These are phyloP conservation scores for Cryptococcus depauperatus DNA, from an alignment of 1,284 basidiomycete species.

Conservation along the genomic window DNA sequence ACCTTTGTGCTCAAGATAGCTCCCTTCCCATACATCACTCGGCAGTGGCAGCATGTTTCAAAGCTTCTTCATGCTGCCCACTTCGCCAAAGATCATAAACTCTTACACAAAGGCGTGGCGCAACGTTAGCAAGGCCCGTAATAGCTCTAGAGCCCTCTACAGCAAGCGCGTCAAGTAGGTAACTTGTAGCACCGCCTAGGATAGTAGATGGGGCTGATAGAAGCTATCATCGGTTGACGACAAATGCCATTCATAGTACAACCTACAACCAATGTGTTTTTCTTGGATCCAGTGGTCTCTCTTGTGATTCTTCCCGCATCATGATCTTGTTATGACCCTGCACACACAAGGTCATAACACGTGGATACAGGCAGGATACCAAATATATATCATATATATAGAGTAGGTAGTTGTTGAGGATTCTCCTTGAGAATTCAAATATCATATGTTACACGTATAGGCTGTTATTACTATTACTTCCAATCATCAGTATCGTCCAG, in stretches of 20 bases:
- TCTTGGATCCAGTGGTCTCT: conserved; percentile 11
- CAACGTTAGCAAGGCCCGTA: conserved; percentile 38
- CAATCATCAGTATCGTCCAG: no score
- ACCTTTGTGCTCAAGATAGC: conserved; percentile 36
- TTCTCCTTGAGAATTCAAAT: no score
- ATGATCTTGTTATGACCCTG: no score
- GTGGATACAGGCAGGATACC: no score
- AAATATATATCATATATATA: no score
- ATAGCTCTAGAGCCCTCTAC: conserved; percentile 36
- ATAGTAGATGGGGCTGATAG: conserved; percentile 29
- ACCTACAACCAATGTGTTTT: conserved; percentile 13
- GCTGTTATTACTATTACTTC: no score
- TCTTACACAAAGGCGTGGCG: conserved; percentile 27
- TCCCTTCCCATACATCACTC: conserved; percentile 35
- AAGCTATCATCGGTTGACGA: not conserved
- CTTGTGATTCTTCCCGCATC: conserved; percentile 37
- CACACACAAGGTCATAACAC: no score
- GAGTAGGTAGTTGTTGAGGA: no score
- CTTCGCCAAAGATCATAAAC: conserved; percentile 25
- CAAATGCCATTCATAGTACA: not conserved
- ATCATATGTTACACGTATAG: no score
- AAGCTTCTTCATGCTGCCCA: conserved; percentile 24
- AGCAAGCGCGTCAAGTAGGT: conserved; percentile 28
- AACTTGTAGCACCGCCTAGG: conserved; percentile 39
- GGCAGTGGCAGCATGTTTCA: conserved; percentile 19